Evolutionary conservation across 805 yeast species (phyloP), one percentile per base, ranked within the genome.

Genomic region (Pachysolen tannophilus): DNA sequence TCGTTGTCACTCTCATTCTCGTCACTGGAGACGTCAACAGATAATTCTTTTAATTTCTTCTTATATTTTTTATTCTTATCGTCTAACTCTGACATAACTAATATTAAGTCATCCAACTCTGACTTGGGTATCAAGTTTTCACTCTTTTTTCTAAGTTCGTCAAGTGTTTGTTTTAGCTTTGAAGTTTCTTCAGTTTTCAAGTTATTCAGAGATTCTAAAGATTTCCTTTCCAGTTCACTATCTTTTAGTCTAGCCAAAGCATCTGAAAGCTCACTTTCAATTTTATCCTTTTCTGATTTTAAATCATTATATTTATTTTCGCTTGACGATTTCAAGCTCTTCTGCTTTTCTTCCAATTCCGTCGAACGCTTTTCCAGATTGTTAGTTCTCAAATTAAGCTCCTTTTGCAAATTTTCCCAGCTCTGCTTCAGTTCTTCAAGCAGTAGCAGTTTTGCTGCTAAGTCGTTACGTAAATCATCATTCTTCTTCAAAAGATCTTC

Each of bases 71-170:
- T 60, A 38, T 75, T 75, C 43, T 70, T 73, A 33, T 80, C 86
- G 40, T 86, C 94, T 45, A 85, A 60, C 30, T 84, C 94, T 14
- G 82, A 72, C 53, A 87, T 75, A 14, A 87, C 60, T 17, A 85
- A 56, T 76, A 86, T 70, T 47, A 86, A 55, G 42, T 84, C 94
- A 46, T 86, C 95, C 8, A 77, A 49, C 18, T 78, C 84, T 2
- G 69, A 49, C 42, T 64, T 66, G 2, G 75, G 68, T 11, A 69
- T 78, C 46, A 50, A 41, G 27, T 50, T 35, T 21, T 41, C 32
- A 13, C 40, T 16, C 32, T 41, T 36, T 20, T 21, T 21, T 38
- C 33, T 16, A 37, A 19, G 3, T n/a, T 11, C 20, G 10, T 14
- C 26, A 23, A 5, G 5, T n/a, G 10, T 32, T 36, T 32, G 37